Evolutionary conservation across 345 rosid genomes (phyloP).

Genomic region (Streptanthus diversifolius): DNA sequence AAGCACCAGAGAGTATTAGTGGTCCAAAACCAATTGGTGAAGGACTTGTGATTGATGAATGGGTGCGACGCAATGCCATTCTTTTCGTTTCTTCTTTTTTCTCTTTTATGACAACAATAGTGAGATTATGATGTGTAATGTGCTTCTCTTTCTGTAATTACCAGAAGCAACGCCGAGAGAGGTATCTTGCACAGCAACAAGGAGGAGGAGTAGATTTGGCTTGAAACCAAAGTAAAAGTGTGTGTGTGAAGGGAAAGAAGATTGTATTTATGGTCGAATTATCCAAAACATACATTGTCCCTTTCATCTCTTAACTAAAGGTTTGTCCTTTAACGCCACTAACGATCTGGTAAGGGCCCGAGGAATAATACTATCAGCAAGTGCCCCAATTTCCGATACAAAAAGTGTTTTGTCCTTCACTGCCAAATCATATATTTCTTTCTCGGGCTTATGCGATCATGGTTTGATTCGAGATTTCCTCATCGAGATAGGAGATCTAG

Average conservation of each 20-base stretch:
- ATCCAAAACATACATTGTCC: background rate
- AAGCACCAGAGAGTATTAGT: slow-evolving; percentile 57
- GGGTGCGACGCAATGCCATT: slow-evolving; percentile 49
- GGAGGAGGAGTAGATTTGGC: slow-evolving; percentile 51
- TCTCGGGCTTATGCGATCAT: too few species aligned
- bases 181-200: slow-evolving; percentile 89
- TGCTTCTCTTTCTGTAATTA: background rate
- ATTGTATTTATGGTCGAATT: background rate
- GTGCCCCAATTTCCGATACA: slow-evolving; percentile 67
- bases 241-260: background rate
- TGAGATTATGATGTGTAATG: background rate
- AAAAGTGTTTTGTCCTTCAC: slow-evolving; percentile 63
- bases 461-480: too few species aligned
- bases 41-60: slow-evolving; percentile 97
- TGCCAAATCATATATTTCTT: too few species aligned
- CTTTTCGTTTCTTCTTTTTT: background rate
- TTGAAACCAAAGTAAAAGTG: slow-evolving; percentile 27
- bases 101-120: background rate
- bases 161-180: slow-evolving; percentile 92
- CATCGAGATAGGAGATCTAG: too few species aligned
- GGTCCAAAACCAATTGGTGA: slow-evolving; percentile 81
- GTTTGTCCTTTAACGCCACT: slow-evolving; percentile 57
- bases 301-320: slow-evolving; percentile 11
- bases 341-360: slow-evolving; percentile 54
- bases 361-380: slow-evolving; percentile 67